Evolutionary conservation across 176 grass and related monocot species (phyloP), one percentile per base, ranked within the genome.

Genomic region (Typha latifolia): DNA sequence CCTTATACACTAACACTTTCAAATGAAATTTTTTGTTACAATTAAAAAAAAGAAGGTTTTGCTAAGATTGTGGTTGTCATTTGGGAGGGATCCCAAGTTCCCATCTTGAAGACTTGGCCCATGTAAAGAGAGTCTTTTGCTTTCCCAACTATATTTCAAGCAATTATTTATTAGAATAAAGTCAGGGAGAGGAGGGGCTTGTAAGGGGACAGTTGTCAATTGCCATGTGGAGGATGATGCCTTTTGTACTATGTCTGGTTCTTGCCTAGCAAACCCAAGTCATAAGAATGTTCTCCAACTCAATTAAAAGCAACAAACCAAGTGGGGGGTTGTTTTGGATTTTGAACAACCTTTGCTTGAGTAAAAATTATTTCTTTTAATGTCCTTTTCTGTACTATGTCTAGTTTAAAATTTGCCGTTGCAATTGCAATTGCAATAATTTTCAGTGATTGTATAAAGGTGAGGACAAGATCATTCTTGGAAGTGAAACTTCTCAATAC

Each of bases 191-290:
- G 15, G 52, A 4, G 51, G 51, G 52, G 52, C 52, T 57, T 57
- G 52, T 2, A 18, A 57, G 19, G 52, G 52, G 52, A 4, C 53
- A 59, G 18, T 59, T 59, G 11, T 19, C 53, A 59, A 7, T 59
- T 59, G 11, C 10, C 53, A 59, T 59, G 53, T 59, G 53, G 53
- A 59, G 53, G 53, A 21, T 59, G 53, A n/a, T n/a, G n/a, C n/a
- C 53, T 11, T 59, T 59, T 59, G 18, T 59, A 59, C 53, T 57
- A 20, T 57, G 52, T 57, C 19, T 15, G 52, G 52, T 5, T 19
- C 8, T 57, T 15, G 53, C 20, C 16, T 57, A 20, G 53, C 53
- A 56, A 20, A 56, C 16, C 20, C 16, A 57, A 9, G n/a, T 57
- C 53, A 57, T 57, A 57, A 15, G 53, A 59, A 22, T 59, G 53